Conservation (phyloP, 1,284 basidiomycete genomes). For the Ceratobasidium sp. region DNA sequence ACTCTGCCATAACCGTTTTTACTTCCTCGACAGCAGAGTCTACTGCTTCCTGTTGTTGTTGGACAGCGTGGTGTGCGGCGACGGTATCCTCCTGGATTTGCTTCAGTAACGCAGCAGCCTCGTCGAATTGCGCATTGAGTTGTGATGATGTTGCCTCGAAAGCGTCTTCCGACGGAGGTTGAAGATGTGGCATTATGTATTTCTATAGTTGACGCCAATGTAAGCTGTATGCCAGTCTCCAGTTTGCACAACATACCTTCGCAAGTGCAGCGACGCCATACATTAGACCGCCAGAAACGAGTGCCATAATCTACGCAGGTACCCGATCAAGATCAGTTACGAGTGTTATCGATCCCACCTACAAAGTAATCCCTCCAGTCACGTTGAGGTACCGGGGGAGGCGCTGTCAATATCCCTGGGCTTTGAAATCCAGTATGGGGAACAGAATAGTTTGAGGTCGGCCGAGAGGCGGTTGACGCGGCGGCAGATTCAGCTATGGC, state of each 20-base stretch:
- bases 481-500: constrained; percentile 77
- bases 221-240: not conserved
- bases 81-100: constrained; percentile 85
- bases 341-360: constrained; percentile 55
- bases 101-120: constrained; percentile 84
- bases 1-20: constrained; percentile 79
- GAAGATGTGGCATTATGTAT: constrained; percentile 92
- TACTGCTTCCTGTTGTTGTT: constrained; percentile 85
- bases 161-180: constrained; percentile 88
- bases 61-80: constrained; percentile 80
- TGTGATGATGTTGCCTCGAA: constrained; percentile 91
- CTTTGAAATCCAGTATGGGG: constrained; percentile 41
- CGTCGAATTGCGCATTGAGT: constrained; percentile 92
- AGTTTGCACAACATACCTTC: constrained; percentile 64
- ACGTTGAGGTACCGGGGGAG: constrained; percentile 63
- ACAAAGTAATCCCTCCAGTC: constrained; percentile 98
- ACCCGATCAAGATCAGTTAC: not conserved
- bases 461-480: constrained; percentile 35
- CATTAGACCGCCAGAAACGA: constrained; percentile 90
- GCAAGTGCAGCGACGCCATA: constrained; percentile 91
- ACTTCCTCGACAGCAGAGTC: constrained; percentile 85
- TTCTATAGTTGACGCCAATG: constrained; percentile 67
- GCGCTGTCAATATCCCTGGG: constrained; percentile 52
- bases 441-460: constrained; percentile 46
- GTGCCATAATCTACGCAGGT: constrained; percentile 84